Percentiles rank a stretch among this genome's conserved stretches.
Conservation (phyloP, 148 eudicot genomes). For the Fagopyrum tataricum region DNA sequence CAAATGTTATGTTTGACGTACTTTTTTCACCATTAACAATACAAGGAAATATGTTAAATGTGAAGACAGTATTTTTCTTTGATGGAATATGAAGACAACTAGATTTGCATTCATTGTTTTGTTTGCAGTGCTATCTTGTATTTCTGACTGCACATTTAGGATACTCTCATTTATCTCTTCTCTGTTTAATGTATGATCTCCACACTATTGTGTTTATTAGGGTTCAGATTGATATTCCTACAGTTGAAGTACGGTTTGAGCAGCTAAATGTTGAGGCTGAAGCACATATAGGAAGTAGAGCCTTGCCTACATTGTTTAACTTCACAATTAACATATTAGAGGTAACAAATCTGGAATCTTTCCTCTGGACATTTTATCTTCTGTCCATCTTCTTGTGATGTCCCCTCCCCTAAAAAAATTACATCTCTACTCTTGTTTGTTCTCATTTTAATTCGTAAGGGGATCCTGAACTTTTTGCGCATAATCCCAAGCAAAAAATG, state of each 20-base stretch:
- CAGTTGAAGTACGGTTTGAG: conserved; percentile 61
- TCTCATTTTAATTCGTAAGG: conserved; percentile 11
- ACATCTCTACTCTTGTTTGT: not conserved
- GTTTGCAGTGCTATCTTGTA: no score
- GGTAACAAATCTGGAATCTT: not conserved
- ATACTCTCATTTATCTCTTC: no score
- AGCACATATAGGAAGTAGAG: conserved; percentile 52
- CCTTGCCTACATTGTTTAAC: conserved; percentile 46
- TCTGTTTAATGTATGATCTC: no score
- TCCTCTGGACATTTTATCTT: no score
- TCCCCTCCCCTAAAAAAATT: not conserved
- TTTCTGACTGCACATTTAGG: no score
- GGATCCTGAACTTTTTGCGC: conserved; percentile 28
- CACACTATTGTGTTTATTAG: conserved; percentile 18
- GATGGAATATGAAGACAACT: no score
- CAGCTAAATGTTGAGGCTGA: conserved; percentile 50
- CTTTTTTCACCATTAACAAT: not conserved
- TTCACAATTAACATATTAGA: conserved; percentile 9
- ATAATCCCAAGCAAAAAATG: conserved; percentile 37
- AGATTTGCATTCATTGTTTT: no score
- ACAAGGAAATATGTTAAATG: no score
- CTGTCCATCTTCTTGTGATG: no score
- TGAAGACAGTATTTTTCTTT: no score
- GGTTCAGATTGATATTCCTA: conserved; percentile 59
- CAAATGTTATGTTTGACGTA: not conserved